phyloP scores from a whole-genome alignment of 2,329 filamentous ascomycete species.

The Fulvia fulva region DNA sequence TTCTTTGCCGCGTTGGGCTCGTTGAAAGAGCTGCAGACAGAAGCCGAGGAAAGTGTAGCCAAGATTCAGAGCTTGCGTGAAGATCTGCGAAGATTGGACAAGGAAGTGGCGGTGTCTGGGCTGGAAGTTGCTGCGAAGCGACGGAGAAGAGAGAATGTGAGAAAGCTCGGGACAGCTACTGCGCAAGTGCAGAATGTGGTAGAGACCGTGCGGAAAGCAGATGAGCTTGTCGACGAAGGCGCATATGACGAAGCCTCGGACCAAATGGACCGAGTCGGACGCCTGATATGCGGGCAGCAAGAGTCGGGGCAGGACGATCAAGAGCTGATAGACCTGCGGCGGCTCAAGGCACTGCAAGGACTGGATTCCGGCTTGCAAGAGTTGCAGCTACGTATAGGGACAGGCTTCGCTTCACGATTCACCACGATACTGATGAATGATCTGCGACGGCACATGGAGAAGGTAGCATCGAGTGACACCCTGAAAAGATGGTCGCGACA shows the following conservation, averaged over 20 bases:
- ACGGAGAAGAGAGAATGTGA: slow-evolving; percentile 76
- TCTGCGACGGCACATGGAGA: slow-evolving; percentile 72
- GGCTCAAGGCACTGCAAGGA: slow-evolving; percentile 73
- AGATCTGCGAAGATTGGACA: slow-evolving; percentile 76
- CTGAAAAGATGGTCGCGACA: slow-evolving; percentile 71
- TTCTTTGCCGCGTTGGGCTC: slow-evolving; percentile 95
- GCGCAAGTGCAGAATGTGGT: slow-evolving; percentile 78
- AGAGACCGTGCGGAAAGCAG: slow-evolving; percentile 68
- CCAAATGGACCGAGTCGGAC: slow-evolving; percentile 72
- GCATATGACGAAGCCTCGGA: slow-evolving; percentile 76
- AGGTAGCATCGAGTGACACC: slow-evolving; percentile 67
- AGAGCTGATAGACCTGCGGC: slow-evolving; percentile 64
- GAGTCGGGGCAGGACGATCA: slow-evolving; percentile 36
- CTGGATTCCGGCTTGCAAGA: slow-evolving; percentile 72
- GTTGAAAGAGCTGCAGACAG: slow-evolving; percentile 81
- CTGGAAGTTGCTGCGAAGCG: slow-evolving; percentile 81
- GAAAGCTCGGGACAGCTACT: slow-evolving; percentile 76
- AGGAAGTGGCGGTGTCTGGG: slow-evolving; percentile 80
- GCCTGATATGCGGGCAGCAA: slow-evolving; percentile 70
- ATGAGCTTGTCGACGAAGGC: slow-evolving; percentile 77
- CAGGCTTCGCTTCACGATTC: slow-evolving; percentile 79
- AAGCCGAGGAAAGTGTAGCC: slow-evolving; percentile 85
- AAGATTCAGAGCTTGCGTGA: slow-evolving; percentile 76
- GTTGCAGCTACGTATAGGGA: slow-evolving; percentile 76
- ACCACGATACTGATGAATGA: slow-evolving; percentile 73